These are phyloP conservation scores for Botrytis elliptica DNA, from an alignment of 2,329 filamentous ascomycete species.

Conservation along the genomic window DNA sequence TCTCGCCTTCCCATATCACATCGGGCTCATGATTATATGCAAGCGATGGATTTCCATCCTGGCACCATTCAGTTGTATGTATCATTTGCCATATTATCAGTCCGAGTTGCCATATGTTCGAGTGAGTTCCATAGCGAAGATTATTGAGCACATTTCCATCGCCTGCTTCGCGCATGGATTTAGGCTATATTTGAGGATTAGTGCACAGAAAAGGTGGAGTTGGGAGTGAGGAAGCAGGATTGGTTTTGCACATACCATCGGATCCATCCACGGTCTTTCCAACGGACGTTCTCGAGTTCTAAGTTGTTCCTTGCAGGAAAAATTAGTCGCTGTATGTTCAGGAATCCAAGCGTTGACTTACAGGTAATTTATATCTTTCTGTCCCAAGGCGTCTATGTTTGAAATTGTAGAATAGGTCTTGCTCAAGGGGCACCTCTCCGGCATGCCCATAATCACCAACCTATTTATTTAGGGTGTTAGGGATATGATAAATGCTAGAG, in stretches of 20 bases:
- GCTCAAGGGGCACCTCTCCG: not conserved
- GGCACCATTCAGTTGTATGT: not conserved
- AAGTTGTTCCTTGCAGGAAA: slow-evolving; percentile 6
- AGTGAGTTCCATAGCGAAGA: slow-evolving; percentile 5
- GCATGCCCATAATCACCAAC: slow-evolving; percentile 1
- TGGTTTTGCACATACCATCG: not conserved
- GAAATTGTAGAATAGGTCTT: not conserved
- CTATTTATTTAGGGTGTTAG: not conserved
- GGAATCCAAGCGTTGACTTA: not conserved
- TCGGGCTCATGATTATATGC: not conserved
- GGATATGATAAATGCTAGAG: not conserved
- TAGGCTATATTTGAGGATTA: not conserved
- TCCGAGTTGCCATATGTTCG: slow-evolving; percentile 14
- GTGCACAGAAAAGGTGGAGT: not conserved
- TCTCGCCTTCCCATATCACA: not conserved
- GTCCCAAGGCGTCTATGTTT: not conserved
- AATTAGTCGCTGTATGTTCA: not conserved
- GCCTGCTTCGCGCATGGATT: not conserved
- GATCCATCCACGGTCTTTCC: slow-evolving; percentile 15
- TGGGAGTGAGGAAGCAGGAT: not conserved
- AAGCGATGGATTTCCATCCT: not conserved
- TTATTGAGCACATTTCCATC: slow-evolving; percentile 11
- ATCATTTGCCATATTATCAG: slow-evolving; percentile 4
- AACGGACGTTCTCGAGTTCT: not conserved
- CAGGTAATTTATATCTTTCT: not conserved